phyloP scores from a whole-genome alignment of 164 flowering plant species.

The Vitis riparia region DNA sequence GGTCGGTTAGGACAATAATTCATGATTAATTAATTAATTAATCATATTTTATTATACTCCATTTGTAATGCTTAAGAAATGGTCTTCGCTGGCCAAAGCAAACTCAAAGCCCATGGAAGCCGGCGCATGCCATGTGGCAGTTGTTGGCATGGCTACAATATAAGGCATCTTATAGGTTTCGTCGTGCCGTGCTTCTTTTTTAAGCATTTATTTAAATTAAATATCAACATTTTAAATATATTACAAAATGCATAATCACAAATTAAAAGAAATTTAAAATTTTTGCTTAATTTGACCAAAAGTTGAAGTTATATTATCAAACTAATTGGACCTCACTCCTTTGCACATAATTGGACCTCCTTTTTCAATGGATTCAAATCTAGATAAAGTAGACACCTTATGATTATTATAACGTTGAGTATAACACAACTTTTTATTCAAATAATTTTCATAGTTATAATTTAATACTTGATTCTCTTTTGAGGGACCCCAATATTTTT shows the following conservation, averaged over 20 bases:
- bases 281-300: too few species aligned
- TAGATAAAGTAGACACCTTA: neutral
- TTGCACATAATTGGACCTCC: neutral
- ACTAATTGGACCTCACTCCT: too few species aligned
- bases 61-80: neutral
- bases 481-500: neutral
- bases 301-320: too few species aligned
- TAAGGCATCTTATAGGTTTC: too few species aligned
- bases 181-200: too few species aligned
- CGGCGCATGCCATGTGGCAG: constrained; percentile 20
- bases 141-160: neutral
- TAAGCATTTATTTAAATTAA: too few species aligned
- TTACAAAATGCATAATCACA: too few species aligned
- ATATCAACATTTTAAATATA: too few species aligned
- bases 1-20: too few species aligned
- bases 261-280: too few species aligned
- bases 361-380: neutral
- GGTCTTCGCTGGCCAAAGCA: constrained; percentile 17
- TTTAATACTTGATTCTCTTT: neutral
- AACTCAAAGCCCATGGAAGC: constrained; percentile 20
- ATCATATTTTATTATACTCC: too few species aligned
- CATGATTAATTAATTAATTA: too few species aligned
- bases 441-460: neutral
- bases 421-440: neutral
- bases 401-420: neutral